Evolutionary conservation across 306 rosid species (phyloP).

Genomic region (Malus asiatica): DNA sequence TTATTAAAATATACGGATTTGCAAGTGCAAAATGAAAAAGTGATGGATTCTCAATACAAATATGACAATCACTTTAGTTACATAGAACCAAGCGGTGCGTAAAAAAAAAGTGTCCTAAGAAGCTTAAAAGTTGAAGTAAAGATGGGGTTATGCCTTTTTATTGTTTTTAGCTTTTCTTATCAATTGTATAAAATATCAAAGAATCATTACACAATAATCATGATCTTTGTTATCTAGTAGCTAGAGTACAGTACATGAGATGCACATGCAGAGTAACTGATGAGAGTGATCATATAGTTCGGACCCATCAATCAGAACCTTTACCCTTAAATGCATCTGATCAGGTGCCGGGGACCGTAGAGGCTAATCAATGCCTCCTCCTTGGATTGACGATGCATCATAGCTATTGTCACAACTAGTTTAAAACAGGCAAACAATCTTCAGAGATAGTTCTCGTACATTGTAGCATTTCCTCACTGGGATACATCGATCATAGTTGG

Average conservation of each 20-base stretch:
- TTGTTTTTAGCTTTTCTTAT: background rate
- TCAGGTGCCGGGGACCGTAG: conserved; percentile 33
- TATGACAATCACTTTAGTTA: no score
- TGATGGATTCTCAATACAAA: no score
- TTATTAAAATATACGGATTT: no score
- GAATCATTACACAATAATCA: background rate
- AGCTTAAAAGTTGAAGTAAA: background rate
- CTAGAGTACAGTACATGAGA: background rate
- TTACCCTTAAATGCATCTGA: conserved; percentile 24
- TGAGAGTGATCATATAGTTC: conserved; percentile 13
- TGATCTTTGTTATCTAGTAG: background rate
- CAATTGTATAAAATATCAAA: background rate
- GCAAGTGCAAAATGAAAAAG: no score
- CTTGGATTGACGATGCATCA: conserved; percentile 18
- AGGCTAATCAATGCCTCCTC: conserved; percentile 31
- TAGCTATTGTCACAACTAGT: conserved; percentile 10
- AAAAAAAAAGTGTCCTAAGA: no score
- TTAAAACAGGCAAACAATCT: conserved; percentile 21
- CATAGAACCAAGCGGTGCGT: no score
- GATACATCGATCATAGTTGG: background rate
- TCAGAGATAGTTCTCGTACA: conserved; percentile 24
- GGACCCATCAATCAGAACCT: conserved; percentile 30
- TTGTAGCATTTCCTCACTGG: conserved; percentile 29
- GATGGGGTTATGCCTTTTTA: background rate
- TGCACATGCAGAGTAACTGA: conserved; percentile 9